Conservation (phyloP, 2,329 filamentous ascomycete genomes). For the Cadophora gregata region DNA sequence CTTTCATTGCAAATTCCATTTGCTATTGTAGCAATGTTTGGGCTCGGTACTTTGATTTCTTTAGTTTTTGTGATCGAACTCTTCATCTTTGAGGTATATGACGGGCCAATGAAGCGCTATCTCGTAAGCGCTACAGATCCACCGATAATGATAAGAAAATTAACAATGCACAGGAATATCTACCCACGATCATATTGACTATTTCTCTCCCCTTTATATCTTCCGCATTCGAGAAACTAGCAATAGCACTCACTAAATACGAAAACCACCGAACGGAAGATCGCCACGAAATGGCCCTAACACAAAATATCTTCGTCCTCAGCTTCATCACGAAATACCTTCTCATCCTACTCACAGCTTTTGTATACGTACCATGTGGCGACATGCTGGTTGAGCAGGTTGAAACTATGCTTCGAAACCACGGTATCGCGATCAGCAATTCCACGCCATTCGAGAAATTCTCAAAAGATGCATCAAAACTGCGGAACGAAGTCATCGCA, state of each 20-base stretch:
- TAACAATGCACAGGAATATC: background rate
- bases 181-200: background rate
- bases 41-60: background rate
- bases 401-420: background rate
- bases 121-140: background rate
- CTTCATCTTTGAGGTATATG: background rate
- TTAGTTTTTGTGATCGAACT: background rate
- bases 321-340: background rate
- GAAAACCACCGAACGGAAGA: background rate
- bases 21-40: background rate
- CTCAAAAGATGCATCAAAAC: background rate
- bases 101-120: background rate
- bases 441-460: background rate
- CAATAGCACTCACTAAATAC: background rate
- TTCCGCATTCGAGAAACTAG: background rate
- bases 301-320: background rate
- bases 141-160: too few species aligned
- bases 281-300: background rate
- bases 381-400: background rate
- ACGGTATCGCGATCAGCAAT: background rate
- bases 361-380: background rate
- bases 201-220: background rate
- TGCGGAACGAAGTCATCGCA: background rate
- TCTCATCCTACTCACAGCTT: background rate
- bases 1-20: background rate